phyloP scores from a whole-genome alignment of 441 rosid species.

The Gossypium schwendimanii region DNA sequence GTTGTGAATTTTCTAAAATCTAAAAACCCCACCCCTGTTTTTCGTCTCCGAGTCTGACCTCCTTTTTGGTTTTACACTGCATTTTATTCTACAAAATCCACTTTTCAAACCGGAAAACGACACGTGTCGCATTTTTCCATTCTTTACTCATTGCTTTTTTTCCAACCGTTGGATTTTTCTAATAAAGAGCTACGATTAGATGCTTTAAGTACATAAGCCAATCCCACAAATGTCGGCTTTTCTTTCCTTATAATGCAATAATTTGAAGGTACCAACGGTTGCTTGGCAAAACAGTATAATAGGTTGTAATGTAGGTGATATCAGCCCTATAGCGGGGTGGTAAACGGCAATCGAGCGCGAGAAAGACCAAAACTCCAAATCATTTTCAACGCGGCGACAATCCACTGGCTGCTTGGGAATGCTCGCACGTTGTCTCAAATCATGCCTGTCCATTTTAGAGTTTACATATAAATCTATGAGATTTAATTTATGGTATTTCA shows the following conservation, averaged over 20 bases:
- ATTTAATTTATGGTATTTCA: too few relatives aligned
- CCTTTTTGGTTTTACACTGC: background rate
- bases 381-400: conserved; percentile 14
- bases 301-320: background rate
- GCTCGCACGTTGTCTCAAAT: conserved; percentile 3
- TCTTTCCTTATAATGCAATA: background rate
- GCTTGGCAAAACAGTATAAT: background rate
- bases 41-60: background rate
- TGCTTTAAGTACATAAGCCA: background rate
- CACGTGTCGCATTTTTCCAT: conserved; percentile 1
- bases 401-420: conserved; percentile 1
- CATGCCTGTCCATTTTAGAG: background rate
- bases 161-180: conserved; percentile 9
- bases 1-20: background rate
- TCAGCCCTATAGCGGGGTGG: background rate
- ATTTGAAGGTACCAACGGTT: background rate
- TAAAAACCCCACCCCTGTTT: background rate
- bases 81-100: background rate
- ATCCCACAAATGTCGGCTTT: background rate
- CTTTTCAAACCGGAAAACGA: background rate
- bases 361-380: background rate
- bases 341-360: background rate
- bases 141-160: background rate
- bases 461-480: background rate
- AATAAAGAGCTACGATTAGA: background rate